Percentiles rank a stretch among this genome's conserved stretches.
Conservation (phyloP, 352 stramenopile species). For the Pythium scleroteichum region DNA sequence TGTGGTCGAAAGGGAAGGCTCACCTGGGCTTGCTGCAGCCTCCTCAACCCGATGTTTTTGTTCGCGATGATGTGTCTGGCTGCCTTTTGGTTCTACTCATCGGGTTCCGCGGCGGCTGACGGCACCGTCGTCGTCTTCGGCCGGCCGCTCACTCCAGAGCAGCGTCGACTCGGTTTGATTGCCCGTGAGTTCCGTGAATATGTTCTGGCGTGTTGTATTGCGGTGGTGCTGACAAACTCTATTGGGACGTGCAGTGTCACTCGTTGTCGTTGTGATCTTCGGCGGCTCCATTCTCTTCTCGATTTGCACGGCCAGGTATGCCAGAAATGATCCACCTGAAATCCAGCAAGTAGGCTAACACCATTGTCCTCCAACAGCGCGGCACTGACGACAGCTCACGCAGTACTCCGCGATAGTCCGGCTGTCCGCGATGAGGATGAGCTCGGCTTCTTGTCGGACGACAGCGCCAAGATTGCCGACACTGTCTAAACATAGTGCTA, state of each 20-base stretch:
- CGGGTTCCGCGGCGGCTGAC: constrained; percentile 66
- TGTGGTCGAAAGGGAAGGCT: not conserved
- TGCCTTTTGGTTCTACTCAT: constrained; percentile 82
- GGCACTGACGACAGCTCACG: constrained; percentile 73
- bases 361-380: constrained; percentile 32
- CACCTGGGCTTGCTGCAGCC: constrained; percentile 27
- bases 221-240: not conserved
- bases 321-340: not conserved
- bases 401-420: constrained; percentile 78
- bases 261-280: constrained; percentile 79
- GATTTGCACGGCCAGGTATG: constrained; percentile 80
- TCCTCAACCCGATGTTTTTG: constrained; percentile 86
- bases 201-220: constrained; percentile 1
- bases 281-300: constrained; percentile 87
- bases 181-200: constrained; percentile 40
- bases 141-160: constrained; percentile 62
- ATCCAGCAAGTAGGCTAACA: too few species aligned
- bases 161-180: constrained; percentile 82
- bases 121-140: constrained; percentile 79
- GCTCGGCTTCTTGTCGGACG: constrained; percentile 71
- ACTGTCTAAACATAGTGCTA: constrained; percentile 45
- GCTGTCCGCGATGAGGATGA: constrained; percentile 79
- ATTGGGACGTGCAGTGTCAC: constrained; percentile 46
- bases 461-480: constrained; percentile 66
- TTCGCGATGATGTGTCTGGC: constrained; percentile 85